phyloP scores from a whole-genome alignment of 129 eudicot species.

The Silybum marianum region DNA sequence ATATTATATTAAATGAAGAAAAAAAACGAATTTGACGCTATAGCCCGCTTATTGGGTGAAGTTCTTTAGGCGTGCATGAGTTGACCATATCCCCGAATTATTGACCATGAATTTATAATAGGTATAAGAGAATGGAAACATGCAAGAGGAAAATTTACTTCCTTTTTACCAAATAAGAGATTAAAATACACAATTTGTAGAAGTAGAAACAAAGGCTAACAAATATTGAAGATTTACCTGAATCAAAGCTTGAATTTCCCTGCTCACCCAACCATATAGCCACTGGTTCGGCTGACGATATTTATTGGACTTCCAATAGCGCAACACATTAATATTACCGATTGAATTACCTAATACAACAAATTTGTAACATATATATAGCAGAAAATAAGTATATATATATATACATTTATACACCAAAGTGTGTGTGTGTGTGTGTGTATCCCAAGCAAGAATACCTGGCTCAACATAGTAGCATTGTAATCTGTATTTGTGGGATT shows the following conservation, averaged over 20 bases:
- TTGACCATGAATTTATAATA: neutral
- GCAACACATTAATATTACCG: constrained; percentile 44
- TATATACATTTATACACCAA: neutral
- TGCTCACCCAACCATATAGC: constrained; percentile 67
- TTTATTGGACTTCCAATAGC: constrained; percentile 76
- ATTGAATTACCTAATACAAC: constrained; percentile 38
- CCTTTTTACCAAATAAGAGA: neutral
- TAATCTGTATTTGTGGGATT: constrained; percentile 76
- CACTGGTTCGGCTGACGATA: constrained; percentile 71
- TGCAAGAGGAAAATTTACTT: neutral
- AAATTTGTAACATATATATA: neutral
- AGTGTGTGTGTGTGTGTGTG: neutral
- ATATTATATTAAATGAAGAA: neutral
- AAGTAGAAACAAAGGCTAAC: neutral
- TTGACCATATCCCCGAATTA: neutral
- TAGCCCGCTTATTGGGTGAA: neutral
- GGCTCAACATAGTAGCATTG: constrained; percentile 70
- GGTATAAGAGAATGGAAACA: neutral
- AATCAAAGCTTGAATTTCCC: constrained; percentile 82
- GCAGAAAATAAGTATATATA: constrained; percentile 4
- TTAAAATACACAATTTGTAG: neutral
- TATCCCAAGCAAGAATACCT: constrained; percentile 41
- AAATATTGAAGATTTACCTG: constrained; percentile 49
- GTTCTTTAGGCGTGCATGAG: neutral
- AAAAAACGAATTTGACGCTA: neutral